Conservation (phyloP, 2,329 filamentous ascomycete species). For the Ophiostoma tasmaniense region DNA sequence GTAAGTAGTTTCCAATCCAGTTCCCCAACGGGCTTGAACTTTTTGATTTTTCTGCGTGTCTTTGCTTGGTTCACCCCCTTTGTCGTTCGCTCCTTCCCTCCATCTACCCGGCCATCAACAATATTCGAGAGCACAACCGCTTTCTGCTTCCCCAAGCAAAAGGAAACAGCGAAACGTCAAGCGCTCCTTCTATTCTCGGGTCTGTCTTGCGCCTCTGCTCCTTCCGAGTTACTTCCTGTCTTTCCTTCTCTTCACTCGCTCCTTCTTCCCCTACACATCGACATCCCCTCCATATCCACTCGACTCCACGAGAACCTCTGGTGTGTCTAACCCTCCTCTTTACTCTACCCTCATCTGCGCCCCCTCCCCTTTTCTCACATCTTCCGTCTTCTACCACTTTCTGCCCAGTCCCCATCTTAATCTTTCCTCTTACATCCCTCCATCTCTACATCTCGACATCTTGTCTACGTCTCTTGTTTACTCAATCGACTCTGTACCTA, state of each 20-base stretch:
- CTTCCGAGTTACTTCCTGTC: not conserved
- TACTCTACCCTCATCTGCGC: not conserved
- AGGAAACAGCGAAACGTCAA: not conserved
- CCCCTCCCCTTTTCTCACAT: not conserved
- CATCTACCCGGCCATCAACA: slow-evolving; percentile 17
- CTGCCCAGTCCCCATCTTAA: slow-evolving; percentile 8
- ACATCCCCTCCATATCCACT: not conserved
- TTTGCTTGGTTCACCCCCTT: slow-evolving; percentile 2
- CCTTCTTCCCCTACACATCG: slow-evolving; percentile 6
- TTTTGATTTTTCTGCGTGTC: not conserved
- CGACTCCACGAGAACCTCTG: slow-evolving; percentile 2
- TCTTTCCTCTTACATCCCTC: not conserved
- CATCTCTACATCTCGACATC: not conserved
- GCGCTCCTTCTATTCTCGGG: slow-evolving; percentile 1
- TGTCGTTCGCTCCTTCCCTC: slow-evolving; percentile 12
- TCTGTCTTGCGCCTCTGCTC: not conserved
- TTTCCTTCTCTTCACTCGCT: not conserved
- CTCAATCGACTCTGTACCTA: not conserved
- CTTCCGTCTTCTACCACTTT: slow-evolving; percentile 3
- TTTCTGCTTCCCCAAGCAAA: slow-evolving; percentile 10
- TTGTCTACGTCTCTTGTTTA: not conserved
- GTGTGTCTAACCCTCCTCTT: slow-evolving; percentile 1
- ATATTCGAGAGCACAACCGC: slow-evolving; percentile 12
- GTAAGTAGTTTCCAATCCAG: slow-evolving; percentile 3
- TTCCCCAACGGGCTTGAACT: slow-evolving; percentile 4